Conservation (phyloP, 106 monocot species). For the Platanthera guangdongensis region DNA sequence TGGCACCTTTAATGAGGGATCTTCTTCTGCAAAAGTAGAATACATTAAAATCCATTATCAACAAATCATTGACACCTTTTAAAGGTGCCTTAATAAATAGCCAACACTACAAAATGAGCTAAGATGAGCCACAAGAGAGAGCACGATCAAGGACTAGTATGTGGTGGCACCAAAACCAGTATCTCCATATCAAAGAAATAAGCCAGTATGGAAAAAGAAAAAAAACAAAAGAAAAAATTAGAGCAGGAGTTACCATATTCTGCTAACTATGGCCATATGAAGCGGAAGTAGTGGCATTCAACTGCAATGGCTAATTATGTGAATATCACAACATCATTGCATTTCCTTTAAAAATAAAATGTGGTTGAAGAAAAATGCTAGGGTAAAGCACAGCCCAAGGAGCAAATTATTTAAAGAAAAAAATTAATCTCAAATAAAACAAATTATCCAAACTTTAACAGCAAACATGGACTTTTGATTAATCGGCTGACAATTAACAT, state of each 20-base stretch:
- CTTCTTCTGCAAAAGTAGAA: constrained; percentile 51
- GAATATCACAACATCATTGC: constrained; percentile 5
- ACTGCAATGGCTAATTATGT: neutral
- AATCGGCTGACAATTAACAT: neutral
- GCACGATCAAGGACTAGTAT: neutral
- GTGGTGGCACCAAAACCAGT: neutral
- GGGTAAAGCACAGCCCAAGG: neutral
- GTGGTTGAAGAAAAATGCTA: neutral
- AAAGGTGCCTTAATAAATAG: neutral
- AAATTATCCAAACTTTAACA: neutral
- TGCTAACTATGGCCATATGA: neutral
- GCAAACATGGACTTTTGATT: neutral
- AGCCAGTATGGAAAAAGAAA: neutral
- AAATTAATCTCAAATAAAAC: neutral
- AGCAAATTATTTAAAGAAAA: neutral
- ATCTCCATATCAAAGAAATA: neutral
- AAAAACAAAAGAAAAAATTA: neutral
- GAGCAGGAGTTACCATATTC: neutral
- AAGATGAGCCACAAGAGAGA: neutral
- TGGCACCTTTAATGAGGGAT: constrained; percentile 41
- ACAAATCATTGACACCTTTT: neutral
- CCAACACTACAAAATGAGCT: neutral
- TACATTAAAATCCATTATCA: constrained; percentile 1
- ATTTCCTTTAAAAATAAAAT: neutral
- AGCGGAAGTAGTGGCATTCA: neutral